Conservation (phyloP, 179 eudicot genomes). For the Beta lomatogona region DNA sequence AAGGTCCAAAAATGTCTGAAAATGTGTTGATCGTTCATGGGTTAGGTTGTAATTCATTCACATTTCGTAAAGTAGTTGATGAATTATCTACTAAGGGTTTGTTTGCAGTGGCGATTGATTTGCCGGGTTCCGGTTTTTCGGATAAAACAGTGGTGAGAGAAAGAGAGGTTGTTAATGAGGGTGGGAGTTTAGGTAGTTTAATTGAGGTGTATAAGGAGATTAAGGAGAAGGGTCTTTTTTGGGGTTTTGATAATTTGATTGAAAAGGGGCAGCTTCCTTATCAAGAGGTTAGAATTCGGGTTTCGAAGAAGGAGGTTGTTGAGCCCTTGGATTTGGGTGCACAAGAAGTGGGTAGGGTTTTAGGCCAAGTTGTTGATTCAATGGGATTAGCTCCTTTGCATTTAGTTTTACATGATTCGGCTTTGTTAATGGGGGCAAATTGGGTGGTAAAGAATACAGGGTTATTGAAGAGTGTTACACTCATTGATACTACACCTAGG, state of each 20-base stretch:
- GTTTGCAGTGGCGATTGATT: slow-evolving; percentile 60
- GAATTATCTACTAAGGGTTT: slow-evolving; percentile 53
- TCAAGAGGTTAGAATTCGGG: slow-evolving; percentile 45
- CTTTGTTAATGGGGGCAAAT: slow-evolving; percentile 66
- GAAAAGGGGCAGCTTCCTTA: slow-evolving; percentile 71
- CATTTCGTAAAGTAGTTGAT: slow-evolving; percentile 53
- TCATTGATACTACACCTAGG: slow-evolving; percentile 55
- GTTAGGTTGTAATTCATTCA: slow-evolving; percentile 71
- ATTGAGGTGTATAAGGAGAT: slow-evolving; percentile 66
- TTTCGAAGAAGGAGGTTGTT: slow-evolving; percentile 39
- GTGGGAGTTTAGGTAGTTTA: slow-evolving; percentile 51
- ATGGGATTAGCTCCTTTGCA: slow-evolving; percentile 74
- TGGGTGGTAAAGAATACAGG: slow-evolving; percentile 69
- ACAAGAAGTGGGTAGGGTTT: slow-evolving; percentile 69
- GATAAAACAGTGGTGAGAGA: slow-evolving; percentile 55
- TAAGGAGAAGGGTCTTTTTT: slow-evolving; percentile 82
- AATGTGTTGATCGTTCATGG: slow-evolving; percentile 71
- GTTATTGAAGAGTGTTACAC: slow-evolving; percentile 59
- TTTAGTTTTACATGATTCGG: slow-evolving; percentile 85
- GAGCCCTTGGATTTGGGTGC: slow-evolving; percentile 61
- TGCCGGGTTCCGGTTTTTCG: slow-evolving; percentile 93
- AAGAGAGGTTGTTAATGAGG: slow-evolving; percentile 44
- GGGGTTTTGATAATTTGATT: slow-evolving; percentile 87
- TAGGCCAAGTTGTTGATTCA: slow-evolving; percentile 69
- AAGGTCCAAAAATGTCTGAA: slow-evolving; percentile 46